Base-by-base conservation (phyloP, 2,329 filamentous ascomycete genomes). In the Phaeosphaeria sp. region DNA sequence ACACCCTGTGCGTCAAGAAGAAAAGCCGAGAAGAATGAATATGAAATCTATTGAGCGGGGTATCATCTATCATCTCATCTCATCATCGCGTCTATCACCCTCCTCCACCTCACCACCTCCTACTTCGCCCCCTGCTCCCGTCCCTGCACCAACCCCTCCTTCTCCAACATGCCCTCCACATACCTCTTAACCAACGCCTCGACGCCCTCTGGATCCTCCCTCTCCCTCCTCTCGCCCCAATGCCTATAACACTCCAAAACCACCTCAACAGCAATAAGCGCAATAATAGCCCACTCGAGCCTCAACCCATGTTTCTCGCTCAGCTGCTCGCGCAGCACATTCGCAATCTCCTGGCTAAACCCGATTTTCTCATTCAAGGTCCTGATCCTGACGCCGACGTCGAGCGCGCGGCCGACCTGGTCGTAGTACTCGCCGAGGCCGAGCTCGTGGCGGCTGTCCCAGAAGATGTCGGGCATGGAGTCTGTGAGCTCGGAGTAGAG, bases 401-500 rank as follows among this genome's bases (percentile, higher is more conserved):
- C 95, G 36, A 99, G 84, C 0, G 93, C 92, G 54, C 89, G 87
- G 42, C 94, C 93, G 42, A 97, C 92, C 76, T 95, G 91, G 66
- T 97, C 93, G 77, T 98, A 99, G 79, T 97, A 98, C 27, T 90
- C 90, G 76, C 97, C 95, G 1, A 99, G 84, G 0, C 93, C 91
- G 1, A 97, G 86, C 76, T 97, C 93, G 68, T 95, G 90, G 50
- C 88, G 86, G 67, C 87, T 90, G 76, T 99, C 95, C 95, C 95
- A 99, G 80, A 99, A 97, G 46, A 98, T 87, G 78, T 99, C 95
- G 0, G 95, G 95, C 18, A 98, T 84, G 18, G 91, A 92, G 79
- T 99, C 95, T 0, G 95, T 98, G 33, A 99, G 86, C 77, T 98
- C 95, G 1, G 92, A 96, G 80, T 98, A 98, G 67, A 98, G 90